phyloP scores from a whole-genome alignment of 2,329 filamentous ascomycete genomes.

The Gnomoniopsis smithogilvyi region DNA sequence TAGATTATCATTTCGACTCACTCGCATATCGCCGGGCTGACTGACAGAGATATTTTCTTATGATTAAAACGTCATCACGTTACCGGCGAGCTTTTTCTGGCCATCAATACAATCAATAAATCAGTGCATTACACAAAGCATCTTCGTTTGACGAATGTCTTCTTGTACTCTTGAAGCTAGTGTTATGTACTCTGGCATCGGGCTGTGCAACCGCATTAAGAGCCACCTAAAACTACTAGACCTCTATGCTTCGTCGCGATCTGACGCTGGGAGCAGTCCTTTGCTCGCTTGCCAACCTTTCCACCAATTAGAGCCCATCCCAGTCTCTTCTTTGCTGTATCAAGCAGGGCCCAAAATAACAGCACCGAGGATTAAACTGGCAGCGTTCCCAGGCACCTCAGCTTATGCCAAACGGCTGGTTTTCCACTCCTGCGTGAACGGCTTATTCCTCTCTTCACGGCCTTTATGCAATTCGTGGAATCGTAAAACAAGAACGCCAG shows the following conservation, averaged over 20 bases:
- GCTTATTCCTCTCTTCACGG: background rate
- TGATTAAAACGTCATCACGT: background rate
- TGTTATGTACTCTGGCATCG: background rate
- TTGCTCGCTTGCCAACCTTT: background rate
- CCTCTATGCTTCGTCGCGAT: background rate
- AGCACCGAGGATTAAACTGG: no score
- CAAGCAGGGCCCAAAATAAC: no score
- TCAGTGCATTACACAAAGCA: background rate
- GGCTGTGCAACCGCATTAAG: background rate
- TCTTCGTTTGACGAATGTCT: background rate
- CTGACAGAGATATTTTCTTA: background rate
- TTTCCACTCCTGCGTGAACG: background rate
- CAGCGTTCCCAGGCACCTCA: background rate
- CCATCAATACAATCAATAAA: background rate
- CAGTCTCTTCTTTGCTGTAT: background rate
- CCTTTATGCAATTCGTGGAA: slow-evolving; percentile 2
- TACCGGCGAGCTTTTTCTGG: background rate
- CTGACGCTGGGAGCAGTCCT: background rate
- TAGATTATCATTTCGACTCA: slow-evolving; percentile 11
- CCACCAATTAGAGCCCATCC: background rate
- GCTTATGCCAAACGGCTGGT: background rate
- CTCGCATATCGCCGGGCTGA: background rate
- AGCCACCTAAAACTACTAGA: background rate
- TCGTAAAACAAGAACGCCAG: slow-evolving; percentile 4
- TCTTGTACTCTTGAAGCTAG: background rate